Conservation (phyloP, 306 rosid species). For the Vicia villosa region DNA sequence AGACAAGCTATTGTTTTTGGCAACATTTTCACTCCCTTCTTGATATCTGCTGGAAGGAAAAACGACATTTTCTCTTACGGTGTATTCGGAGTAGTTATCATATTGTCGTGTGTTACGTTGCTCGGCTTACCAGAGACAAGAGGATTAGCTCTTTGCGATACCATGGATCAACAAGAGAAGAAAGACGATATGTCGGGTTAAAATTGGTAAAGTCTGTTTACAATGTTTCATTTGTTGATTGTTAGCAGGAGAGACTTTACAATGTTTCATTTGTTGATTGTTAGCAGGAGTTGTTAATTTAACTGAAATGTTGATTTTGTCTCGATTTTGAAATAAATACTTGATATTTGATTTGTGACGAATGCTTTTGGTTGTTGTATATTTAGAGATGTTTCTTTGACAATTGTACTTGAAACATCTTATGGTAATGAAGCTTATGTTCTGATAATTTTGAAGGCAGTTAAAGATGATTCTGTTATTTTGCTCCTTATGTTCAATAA, state of each 20-base stretch:
- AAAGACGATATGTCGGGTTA: not conserved
- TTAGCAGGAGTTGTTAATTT: not conserved
- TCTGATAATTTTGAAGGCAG: not conserved
- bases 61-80: conserved; percentile 38
- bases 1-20: no score
- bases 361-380: not conserved
- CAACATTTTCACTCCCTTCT: no score
- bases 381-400: not conserved
- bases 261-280: not conserved
- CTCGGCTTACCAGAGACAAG: conserved; percentile 35
- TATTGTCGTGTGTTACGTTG: conserved; percentile 23
- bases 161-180: no score
- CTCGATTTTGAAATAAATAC: conserved; percentile 20
- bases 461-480: not conserved
- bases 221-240: not conserved
- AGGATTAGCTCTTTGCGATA: conserved; percentile 38
- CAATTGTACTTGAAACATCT: not conserved
- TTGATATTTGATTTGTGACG: conserved; percentile 12
- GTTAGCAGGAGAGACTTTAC: no score
- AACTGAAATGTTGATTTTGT: not conserved
- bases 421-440: not conserved
- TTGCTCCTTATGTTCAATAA: not conserved
- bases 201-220: not conserved
- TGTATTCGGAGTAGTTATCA: conserved; percentile 32
- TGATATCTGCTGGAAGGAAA: conserved; percentile 44